phyloP scores from a whole-genome alignment of 2,329 filamentous ascomycete species.

The Magnaporthiopsis poae region DNA sequence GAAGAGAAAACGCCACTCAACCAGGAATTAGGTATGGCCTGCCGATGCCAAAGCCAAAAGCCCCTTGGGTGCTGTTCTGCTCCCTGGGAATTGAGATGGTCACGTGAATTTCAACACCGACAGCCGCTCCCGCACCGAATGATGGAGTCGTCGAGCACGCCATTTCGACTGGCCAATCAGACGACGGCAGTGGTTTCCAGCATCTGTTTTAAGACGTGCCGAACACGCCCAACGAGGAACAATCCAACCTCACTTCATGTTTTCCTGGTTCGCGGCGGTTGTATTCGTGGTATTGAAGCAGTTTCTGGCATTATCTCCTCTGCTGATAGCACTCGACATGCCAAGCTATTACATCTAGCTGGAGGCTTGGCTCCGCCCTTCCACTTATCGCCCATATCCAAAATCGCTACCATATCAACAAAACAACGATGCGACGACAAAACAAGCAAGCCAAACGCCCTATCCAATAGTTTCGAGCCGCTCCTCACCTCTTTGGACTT shows the following conservation, averaged over 20 bases:
- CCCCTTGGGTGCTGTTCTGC: too few relatives aligned
- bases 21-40: too few relatives aligned
- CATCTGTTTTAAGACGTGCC: background rate
- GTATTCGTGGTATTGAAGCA: background rate
- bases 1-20: too few relatives aligned
- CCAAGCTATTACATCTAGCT: background rate
- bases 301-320: background rate
- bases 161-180: conserved; percentile 3
- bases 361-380: background rate
- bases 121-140: background rate
- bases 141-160: background rate
- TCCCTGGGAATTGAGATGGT: background rate
- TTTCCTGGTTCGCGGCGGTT: background rate
- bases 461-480: background rate
- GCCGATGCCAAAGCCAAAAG: too few relatives aligned
- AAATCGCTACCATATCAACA: background rate
- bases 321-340: background rate
- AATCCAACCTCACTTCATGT: background rate
- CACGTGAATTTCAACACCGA: background rate
- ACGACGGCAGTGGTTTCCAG: background rate
- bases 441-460: background rate
- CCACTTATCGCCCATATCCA: background rate
- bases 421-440: background rate
- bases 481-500: background rate
- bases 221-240: background rate